These are phyloP conservation scores for Plasmopara viticola DNA, from an alignment of 352 stramenopile species.

Conservation along the genomic window DNA sequence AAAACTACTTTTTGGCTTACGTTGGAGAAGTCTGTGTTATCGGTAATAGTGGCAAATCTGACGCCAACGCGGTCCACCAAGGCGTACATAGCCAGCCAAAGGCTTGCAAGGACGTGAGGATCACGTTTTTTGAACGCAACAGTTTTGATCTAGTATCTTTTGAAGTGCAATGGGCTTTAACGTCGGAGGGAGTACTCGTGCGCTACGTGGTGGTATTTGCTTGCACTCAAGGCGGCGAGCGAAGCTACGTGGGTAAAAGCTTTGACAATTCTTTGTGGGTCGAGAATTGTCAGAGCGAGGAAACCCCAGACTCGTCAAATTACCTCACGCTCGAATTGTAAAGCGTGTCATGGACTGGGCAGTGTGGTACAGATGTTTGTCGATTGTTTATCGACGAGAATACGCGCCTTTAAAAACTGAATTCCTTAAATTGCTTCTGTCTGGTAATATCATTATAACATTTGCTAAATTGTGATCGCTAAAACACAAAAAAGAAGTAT, in stretches of 20 bases:
- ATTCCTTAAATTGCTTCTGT: too few relatives aligned
- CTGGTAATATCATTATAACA: too few relatives aligned
- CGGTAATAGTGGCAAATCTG: conserved; percentile 12
- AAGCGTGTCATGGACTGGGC: too few relatives aligned
- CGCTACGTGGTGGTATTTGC: conserved; percentile 29
- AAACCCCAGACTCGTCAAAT: too few relatives aligned
- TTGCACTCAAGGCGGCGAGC: conserved; percentile 8
- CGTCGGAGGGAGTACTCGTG: conserved; percentile 11
- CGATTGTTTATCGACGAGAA: conserved; percentile 2
- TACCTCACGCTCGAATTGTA: conserved; percentile 24
- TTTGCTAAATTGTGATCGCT: too few relatives aligned
- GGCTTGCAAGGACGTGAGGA: conserved; percentile 14
- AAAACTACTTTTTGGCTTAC: conserved; percentile 25
- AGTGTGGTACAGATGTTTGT: too few relatives aligned
- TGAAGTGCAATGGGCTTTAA: conserved; percentile 25
- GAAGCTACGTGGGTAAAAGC: conserved; percentile 29
- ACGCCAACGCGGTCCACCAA: conserved; percentile 8
- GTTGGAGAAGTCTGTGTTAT: conserved; percentile 33
- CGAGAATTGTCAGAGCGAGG: conserved; percentile 5
- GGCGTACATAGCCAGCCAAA: conserved; percentile 17
- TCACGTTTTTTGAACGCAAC: conserved; percentile 17
- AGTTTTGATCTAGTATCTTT: conserved; percentile 23
- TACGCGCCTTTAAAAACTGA: too few relatives aligned
- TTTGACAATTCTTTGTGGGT: conserved; percentile 21
- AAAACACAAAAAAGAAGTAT: too few relatives aligned